These are phyloP conservation scores for Dichotomocladium elegans DNA, from an alignment of 371 early-diverging fungal species.

Conservation along the genomic window DNA sequence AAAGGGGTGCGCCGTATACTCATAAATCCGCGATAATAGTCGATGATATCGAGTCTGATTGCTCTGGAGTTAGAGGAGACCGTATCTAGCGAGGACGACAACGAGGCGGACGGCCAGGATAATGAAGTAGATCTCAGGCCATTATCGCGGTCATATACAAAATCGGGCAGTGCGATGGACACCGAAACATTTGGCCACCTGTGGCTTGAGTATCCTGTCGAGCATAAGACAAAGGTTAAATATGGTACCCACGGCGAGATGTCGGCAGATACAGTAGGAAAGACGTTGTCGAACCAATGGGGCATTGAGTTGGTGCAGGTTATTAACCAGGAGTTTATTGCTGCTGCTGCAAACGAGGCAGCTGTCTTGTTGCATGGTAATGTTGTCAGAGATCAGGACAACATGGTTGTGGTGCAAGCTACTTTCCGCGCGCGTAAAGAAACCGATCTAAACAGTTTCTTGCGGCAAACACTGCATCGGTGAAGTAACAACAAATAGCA, in stretches of 20 bases:
- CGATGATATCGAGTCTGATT: slow-evolving; percentile 21
- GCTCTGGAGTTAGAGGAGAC: slow-evolving; percentile 15
- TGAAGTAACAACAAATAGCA: no score
- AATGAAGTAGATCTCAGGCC: no score
- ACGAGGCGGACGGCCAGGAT: no score
- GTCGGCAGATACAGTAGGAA: slow-evolving; percentile 6
- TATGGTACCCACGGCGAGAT: slow-evolving; percentile 8
- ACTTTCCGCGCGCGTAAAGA: no score
- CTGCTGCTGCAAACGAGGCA: neutral
- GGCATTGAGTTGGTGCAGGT: slow-evolving; percentile 17
- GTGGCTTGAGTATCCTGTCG: slow-evolving; percentile 19
- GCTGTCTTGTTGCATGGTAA: neutral
- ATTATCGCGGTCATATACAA: no score
- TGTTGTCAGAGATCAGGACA: no score
- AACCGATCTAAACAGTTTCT: no score
- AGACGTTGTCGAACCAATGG: slow-evolving; percentile 9
- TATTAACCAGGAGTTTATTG: slow-evolving; percentile 36
- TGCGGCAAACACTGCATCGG: no score
- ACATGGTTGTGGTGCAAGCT: no score
- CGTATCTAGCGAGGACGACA: no score
- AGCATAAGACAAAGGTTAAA: slow-evolving; percentile 5
- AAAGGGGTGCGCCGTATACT: no score
- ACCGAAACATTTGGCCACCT: slow-evolving; percentile 24
- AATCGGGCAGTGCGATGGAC: neutral
- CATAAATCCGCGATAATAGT: slow-evolving; percentile 4